phyloP scores from a whole-genome alignment of 257 asterid genomes.

The Capsicum baccatum region DNA sequence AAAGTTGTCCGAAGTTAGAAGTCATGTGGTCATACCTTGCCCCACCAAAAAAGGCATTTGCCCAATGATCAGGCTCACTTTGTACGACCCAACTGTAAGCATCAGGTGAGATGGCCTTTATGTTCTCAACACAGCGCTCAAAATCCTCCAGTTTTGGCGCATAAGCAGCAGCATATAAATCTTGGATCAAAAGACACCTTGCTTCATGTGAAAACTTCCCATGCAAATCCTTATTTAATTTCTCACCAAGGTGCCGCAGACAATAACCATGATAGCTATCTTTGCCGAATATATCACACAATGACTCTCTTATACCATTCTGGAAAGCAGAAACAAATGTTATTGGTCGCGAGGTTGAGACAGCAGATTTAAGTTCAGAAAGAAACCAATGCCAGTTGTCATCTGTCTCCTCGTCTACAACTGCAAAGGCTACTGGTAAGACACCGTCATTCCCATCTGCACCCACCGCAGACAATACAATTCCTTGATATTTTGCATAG shows the following conservation, averaged over 20 bases:
- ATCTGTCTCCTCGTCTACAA: constrained; percentile 91
- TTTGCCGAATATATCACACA: constrained; percentile 74
- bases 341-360: constrained; percentile 69
- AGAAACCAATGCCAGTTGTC: constrained; percentile 98
- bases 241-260: constrained; percentile 90
- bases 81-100: constrained; percentile 82
- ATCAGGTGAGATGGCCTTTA: constrained; percentile 94
- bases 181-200: constrained; percentile 94
- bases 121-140: constrained; percentile 68
- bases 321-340: constrained; percentile 93
- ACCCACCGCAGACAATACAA: constrained; percentile 84
- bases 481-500: constrained; percentile 95
- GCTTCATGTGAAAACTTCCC: constrained; percentile 99
- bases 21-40: constrained; percentile 86
- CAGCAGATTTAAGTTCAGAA: constrained; percentile 75
- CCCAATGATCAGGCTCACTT: constrained; percentile 95
- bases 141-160: constrained; percentile 77
- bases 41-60: constrained; percentile 81
- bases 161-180: constrained; percentile 87
- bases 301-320: constrained; percentile 77
- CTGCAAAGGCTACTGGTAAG: constrained; percentile 92
- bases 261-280: constrained; percentile 90
- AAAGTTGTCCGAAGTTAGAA: constrained; percentile 86
- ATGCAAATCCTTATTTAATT: constrained; percentile 84
- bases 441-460: constrained; percentile 93